Percentiles rank a stretch among this genome's conserved stretches.
Conservation (phyloP, 352 stramenopile genomes). For the Phytopythium kandeliae region DNA sequence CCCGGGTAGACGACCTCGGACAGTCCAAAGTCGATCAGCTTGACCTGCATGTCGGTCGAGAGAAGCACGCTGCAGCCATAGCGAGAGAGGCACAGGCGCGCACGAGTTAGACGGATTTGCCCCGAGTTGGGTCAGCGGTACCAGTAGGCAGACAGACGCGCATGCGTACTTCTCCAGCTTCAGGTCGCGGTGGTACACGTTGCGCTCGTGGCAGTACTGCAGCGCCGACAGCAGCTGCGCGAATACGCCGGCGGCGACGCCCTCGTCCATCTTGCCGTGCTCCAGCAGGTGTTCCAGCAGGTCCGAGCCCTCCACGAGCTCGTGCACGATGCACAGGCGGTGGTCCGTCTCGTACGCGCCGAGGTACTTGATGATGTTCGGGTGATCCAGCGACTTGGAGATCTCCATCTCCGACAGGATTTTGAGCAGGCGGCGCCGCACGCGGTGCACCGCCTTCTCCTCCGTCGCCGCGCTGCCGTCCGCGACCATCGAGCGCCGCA, state of each 20-base stretch:
- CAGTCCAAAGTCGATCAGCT: slow-evolving; percentile 96
- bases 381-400: slow-evolving; percentile 57
- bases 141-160: not conserved
- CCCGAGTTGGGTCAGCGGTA: too few species aligned
- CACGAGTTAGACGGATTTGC: too few species aligned
- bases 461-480: slow-evolving; percentile 41
- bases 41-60: slow-evolving; percentile 88
- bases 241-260: slow-evolving; percentile 48
- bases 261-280: slow-evolving; percentile 66
- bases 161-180: slow-evolving; percentile 91
- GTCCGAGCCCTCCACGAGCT: slow-evolving; percentile 69
- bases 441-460: slow-evolving; percentile 71
- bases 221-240: slow-evolving; percentile 89
- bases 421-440: slow-evolving; percentile 66
- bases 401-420: slow-evolving; percentile 84
- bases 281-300: slow-evolving; percentile 67
- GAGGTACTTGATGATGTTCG: slow-evolving; percentile 75
- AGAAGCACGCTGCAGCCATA: slow-evolving; percentile 76
- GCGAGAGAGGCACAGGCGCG: not conserved
- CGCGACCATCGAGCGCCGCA: slow-evolving; percentile 68
- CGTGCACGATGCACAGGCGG: slow-evolving; percentile 73
- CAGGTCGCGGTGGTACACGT: slow-evolving; percentile 93
- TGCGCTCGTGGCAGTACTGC: slow-evolving; percentile 87
- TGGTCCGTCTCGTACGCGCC: slow-evolving; percentile 75
- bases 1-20: slow-evolving; percentile 76